phyloP scores from a whole-genome alignment of 2,329 filamentous ascomycete species.

The Uncinocarpus reesii region DNA sequence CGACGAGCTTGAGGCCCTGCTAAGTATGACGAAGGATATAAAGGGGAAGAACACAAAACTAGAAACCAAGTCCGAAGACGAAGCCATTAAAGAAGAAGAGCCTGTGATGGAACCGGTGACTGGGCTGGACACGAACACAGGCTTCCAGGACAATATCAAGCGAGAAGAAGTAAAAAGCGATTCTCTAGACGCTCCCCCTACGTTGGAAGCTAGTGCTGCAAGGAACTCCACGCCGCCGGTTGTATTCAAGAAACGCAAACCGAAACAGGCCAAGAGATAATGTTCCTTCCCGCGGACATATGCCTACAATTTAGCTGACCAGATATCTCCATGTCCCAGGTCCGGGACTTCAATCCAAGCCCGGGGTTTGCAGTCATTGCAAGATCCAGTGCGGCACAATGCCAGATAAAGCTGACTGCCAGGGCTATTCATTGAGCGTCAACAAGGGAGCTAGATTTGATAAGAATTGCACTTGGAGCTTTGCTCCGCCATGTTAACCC shows the following conservation, averaged over 20 bases:
- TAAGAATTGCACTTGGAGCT: too few species aligned
- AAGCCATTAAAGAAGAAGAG: neutral
- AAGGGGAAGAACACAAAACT: constrained; percentile 22
- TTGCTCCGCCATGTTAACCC: too few species aligned
- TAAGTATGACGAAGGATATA: constrained; percentile 33
- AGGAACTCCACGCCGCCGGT: constrained; percentile 22
- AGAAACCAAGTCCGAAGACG: constrained; percentile 12
- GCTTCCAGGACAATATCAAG: constrained; percentile 21
- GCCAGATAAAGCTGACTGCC: too few species aligned
- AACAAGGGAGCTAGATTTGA: too few species aligned
- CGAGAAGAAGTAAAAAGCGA: constrained; percentile 22
- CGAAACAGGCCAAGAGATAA: constrained; percentile 36
- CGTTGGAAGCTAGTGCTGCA: constrained; percentile 14
- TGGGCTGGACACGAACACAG: constrained; percentile 13
- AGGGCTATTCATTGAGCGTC: too few species aligned
- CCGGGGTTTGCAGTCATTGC: too few species aligned
- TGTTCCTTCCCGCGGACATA: neutral
- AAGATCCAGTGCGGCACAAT: too few species aligned
- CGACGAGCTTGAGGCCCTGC: constrained; percentile 35
- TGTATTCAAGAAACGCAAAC: constrained; percentile 42
- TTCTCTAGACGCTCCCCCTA: constrained; percentile 7
- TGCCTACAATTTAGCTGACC: neutral
- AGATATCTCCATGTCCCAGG: neutral
- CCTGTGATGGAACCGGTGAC: neutral
- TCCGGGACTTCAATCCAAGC: neutral